phyloP scores from a whole-genome alignment of 164 flowering plant genomes.

The Dillenia suffruticosa region DNA sequence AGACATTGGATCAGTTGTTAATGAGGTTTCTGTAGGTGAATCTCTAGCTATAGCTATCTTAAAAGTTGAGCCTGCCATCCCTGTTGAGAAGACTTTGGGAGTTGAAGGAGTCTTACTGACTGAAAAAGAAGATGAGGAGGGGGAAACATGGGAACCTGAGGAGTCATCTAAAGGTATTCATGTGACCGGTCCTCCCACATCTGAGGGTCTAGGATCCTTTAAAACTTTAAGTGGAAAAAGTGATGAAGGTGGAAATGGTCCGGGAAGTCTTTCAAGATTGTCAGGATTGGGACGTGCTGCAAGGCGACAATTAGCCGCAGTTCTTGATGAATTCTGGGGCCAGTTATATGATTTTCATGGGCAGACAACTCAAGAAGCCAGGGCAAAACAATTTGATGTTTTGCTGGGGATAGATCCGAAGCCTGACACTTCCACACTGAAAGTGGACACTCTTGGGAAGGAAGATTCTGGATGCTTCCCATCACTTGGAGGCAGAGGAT shows the following conservation, averaged over 20 bases:
- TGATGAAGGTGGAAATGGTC: constrained; percentile 70
- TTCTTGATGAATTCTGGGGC: constrained; percentile 97
- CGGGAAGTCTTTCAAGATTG: constrained; percentile 88
- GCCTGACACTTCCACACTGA: constrained; percentile 24
- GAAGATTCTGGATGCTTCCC: constrained; percentile 37
- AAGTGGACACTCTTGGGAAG: constrained; percentile 34
- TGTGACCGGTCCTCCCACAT: constrained; percentile 31
- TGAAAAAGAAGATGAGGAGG: constrained; percentile 53
- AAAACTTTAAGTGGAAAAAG: constrained; percentile 71
- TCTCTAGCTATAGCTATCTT: constrained; percentile 13
- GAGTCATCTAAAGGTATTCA: constrained; percentile 36
- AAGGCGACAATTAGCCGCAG: constrained; percentile 70
- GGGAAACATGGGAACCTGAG: constrained; percentile 59
- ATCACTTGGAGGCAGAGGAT: constrained; percentile 39
- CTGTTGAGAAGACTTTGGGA: constrained; percentile 32
- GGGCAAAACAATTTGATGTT: constrained; percentile 48
- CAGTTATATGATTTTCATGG: constrained; percentile 91
- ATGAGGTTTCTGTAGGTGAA: constrained; percentile 27
- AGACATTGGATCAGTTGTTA: constrained; percentile 16
- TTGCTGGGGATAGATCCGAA: constrained; percentile 51
- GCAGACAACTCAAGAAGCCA: constrained; percentile 65
- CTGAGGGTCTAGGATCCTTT: constrained; percentile 81
- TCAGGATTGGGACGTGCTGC: constrained; percentile 96
- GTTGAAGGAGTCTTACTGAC: constrained; percentile 32
- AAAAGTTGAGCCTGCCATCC: constrained; percentile 24